Evolutionary conservation across 495 filamentous ascomycete genomes (phyloP).

Genomic region (Penicillium angulare): DNA sequence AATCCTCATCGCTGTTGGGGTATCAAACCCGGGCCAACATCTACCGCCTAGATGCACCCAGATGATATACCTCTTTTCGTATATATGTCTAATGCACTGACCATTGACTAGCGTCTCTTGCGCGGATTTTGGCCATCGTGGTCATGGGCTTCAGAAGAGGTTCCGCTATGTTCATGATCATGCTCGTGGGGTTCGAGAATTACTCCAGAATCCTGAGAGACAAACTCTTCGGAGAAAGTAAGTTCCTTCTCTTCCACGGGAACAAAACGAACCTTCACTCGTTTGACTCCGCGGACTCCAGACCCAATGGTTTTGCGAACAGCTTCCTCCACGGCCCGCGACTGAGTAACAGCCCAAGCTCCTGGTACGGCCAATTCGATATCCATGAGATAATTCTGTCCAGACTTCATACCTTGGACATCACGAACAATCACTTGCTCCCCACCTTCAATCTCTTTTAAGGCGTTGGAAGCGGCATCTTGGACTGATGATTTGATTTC

Average conservation of each 20-base stretch:
- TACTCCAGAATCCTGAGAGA: conserved; percentile 60
- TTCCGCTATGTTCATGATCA: conserved; percentile 27
- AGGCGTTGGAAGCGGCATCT: conserved; percentile 57
- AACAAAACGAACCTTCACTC: conserved; percentile 79
- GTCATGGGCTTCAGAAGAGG: conserved; percentile 17
- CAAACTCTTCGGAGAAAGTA: conserved; percentile 75
- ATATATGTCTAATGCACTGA: not conserved
- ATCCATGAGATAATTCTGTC: conserved; percentile 92
- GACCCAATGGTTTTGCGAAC: conserved; percentile 67
- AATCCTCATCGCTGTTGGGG: conserved; percentile 1
- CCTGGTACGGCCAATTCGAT: conserved; percentile 76
- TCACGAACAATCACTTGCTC: conserved; percentile 60
- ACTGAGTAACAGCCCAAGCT: conserved; percentile 66
- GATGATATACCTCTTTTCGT: too few relatives aligned
- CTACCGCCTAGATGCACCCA: not conserved
- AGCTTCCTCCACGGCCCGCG: conserved; percentile 64
- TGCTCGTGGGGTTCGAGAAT: conserved; percentile 64
- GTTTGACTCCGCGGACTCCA: conserved; percentile 77
- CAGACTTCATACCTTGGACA: conserved; percentile 85
- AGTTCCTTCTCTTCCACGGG: conserved; percentile 52
- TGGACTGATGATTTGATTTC: conserved; percentile 73
- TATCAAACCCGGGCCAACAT: conserved; percentile 16
- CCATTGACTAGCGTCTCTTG: conserved; percentile 26
- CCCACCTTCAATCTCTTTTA: conserved; percentile 43
- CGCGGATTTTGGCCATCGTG: conserved; percentile 25